Base-by-base conservation (phyloP, 169 alveolate genomes). In the Plasmodium sp. region DNA sequence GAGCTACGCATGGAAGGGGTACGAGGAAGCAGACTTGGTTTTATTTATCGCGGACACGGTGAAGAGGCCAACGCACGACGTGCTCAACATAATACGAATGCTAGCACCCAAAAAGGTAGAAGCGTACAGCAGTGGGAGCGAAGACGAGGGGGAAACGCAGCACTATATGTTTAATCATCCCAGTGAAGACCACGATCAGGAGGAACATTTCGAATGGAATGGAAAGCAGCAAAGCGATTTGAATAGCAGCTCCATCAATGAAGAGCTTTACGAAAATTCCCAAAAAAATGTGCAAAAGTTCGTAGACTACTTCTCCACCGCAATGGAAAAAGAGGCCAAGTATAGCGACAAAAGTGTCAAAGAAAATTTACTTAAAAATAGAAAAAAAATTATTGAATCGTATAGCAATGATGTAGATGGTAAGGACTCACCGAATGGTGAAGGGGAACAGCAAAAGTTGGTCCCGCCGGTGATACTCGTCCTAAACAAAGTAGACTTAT, bases 1-100 rank as follows among this genome's bases (percentile, higher is more conserved):
- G 10, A 96, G 93, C 73, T 95, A 97, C 36, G 98, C 98, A n/a
- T 97, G 98, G 98, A 92, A 96, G 74, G 98, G 97, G 2, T 96
- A 96, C 72, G 98, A 96, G 73, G 98, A 97, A 41, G 97, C 98
- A n/a, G 98, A 97, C 84, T 93, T 97, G 75, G 95, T 97, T 67
- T 95, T 97, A 75, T 94, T 97, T 51, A 93, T 97, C 27, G 96
- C 95, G 34, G 98, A 97, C 83, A 83, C 97, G 1, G 98, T 97
- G 79, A 97, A 97, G 84, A 83, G 98, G 18, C 98, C 98, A 22
- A 95, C 96, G 10, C 96, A 95, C 56, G 97, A 96, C 27, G 94
- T 97, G 36, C 91, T 96, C 79, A 93, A 93, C 71, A 94, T 97
- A 16, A 84, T 97, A 56, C 73, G 98, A 48, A 67, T 93, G 45